phyloP scores from a whole-genome alignment of 225 moss, liverwort and hornwort species.

The Climacium dendroides region DNA sequence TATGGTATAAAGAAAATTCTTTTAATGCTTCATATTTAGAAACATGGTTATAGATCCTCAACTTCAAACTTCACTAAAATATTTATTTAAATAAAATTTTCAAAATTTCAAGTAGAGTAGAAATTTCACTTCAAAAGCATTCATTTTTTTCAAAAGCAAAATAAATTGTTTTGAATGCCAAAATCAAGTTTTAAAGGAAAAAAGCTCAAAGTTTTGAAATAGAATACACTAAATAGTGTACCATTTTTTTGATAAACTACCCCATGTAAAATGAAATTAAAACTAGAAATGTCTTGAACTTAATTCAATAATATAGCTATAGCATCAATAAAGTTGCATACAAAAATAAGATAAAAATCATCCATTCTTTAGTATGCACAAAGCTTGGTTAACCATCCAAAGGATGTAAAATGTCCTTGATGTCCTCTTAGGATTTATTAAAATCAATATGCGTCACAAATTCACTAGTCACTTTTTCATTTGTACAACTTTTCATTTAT shows the following conservation, averaged over 20 bases:
- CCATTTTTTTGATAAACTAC: not conserved
- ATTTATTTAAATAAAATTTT: not conserved
- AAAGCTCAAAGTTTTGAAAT: not conserved
- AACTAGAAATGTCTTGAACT: not conserved
- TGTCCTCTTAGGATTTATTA: rapidly evolving
- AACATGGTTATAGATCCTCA: not conserved
- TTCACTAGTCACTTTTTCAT: not conserved
- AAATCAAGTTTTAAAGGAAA: not conserved
- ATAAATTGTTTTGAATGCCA: not conserved
- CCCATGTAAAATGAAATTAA: not conserved
- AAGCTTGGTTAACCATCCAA: not conserved
- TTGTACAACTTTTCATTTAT: too few species aligned
- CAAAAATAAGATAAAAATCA: not conserved
- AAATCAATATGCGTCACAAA: not conserved
- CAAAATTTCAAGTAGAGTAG: not conserved
- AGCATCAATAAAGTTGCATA: not conserved
- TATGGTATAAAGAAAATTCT: not conserved
- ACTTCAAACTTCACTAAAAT: not conserved
- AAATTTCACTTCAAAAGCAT: not conserved
- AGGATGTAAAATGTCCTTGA: not conserved
- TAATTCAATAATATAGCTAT: not conserved
- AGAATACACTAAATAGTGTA: not conserved
- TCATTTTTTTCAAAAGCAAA: not conserved
- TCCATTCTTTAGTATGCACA: not conserved
- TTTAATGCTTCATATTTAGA: not conserved